Conservation (phyloP, 805 yeast genomes). For the Kodamaea hsintzibuensis region DNA sequence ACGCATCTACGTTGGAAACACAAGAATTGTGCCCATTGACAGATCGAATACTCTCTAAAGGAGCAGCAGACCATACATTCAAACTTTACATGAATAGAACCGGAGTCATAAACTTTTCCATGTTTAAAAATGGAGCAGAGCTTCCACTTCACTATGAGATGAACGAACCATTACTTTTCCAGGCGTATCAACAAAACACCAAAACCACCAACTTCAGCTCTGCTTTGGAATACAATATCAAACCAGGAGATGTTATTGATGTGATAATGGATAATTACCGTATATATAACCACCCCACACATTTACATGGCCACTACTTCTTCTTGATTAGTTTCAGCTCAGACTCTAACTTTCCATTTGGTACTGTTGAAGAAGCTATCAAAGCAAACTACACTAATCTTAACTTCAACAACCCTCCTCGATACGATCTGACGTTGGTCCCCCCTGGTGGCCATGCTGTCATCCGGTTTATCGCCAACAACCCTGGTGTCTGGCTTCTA, state of each 20-base stretch:
- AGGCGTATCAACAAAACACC: slow-evolving; percentile 11
- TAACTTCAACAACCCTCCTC: slow-evolving; percentile 23
- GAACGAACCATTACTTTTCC: slow-evolving; percentile 8
- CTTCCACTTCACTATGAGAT: slow-evolving; percentile 9
- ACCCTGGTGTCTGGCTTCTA: slow-evolving; percentile 32
- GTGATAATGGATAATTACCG: slow-evolving; percentile 29
- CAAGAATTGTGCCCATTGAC: slow-evolving; percentile 9
- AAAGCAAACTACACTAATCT: slow-evolving; percentile 16
- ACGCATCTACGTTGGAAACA: slow-evolving; percentile 1
- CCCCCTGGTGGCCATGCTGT: slow-evolving; percentile 35
- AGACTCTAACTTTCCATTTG: slow-evolving; percentile 23
- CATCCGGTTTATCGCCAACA: slow-evolving; percentile 31
- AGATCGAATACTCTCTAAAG: slow-evolving; percentile 5
- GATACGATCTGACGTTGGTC: slow-evolving; percentile 27
- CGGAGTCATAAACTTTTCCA: slow-evolving; percentile 27
- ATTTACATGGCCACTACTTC: slow-evolving; percentile 36
- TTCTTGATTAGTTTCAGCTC: slow-evolving; percentile 28
- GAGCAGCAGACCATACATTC: slow-evolving; percentile 27
- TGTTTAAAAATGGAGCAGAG: slow-evolving; percentile 22
- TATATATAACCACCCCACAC: slow-evolving; percentile 34
- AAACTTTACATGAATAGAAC: slow-evolving; percentile 31
- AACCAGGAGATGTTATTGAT: slow-evolving; percentile 32
- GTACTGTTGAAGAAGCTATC: slow-evolving; percentile 26
- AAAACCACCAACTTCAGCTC: background rate
- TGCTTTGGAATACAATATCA: slow-evolving; percentile 14